Percentiles rank a stretch among this genome's conserved stretches.
These are phyloP conservation scores for Pythium oligandrum DNA, from an alignment of 352 stramenopile species.

Conservation along the genomic window DNA sequence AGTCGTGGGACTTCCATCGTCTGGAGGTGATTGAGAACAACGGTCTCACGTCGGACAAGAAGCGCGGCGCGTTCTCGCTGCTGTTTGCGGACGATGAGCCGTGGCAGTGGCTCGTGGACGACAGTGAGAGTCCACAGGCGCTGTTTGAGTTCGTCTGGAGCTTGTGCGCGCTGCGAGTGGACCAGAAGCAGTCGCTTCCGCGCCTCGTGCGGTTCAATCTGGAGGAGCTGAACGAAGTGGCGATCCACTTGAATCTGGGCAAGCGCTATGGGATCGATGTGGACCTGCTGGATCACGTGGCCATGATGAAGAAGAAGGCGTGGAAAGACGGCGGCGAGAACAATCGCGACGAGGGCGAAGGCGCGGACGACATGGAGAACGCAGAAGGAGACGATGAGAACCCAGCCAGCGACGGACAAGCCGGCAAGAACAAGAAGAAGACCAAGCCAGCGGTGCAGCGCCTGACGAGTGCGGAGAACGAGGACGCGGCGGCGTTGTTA, in stretches of 20 bases:
- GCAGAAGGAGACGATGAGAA: too few relatives aligned
- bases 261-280: conserved; percentile 68
- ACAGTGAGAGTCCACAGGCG: conserved; percentile 33
- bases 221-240: conserved; percentile 53
- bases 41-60: conserved; percentile 41
- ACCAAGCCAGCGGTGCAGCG: conserved; percentile 18
- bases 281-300: conserved; percentile 45
- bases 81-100: conserved; percentile 39
- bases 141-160: conserved; percentile 79
- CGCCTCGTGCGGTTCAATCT: conserved; percentile 48
- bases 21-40: conserved; percentile 60
- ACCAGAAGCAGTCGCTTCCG: conserved; percentile 51
- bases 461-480: conserved; percentile 50
- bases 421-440: conserved; percentile 3
- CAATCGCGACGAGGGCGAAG: neutral
- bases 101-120: conserved; percentile 62
- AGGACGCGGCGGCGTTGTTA: conserved; percentile 46
- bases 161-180: conserved; percentile 44
- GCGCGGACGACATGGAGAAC: neutral
- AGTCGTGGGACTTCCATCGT: conserved; percentile 53
- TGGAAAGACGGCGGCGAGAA: conserved; percentile 5
- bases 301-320: conserved; percentile 36
- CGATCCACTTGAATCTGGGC: conserved; percentile 39
- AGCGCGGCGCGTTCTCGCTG: conserved; percentile 46
- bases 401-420: conserved; percentile 1